Conservation (phyloP, 2,329 filamentous ascomycete species). For the Exophiala aquamarina region DNA sequence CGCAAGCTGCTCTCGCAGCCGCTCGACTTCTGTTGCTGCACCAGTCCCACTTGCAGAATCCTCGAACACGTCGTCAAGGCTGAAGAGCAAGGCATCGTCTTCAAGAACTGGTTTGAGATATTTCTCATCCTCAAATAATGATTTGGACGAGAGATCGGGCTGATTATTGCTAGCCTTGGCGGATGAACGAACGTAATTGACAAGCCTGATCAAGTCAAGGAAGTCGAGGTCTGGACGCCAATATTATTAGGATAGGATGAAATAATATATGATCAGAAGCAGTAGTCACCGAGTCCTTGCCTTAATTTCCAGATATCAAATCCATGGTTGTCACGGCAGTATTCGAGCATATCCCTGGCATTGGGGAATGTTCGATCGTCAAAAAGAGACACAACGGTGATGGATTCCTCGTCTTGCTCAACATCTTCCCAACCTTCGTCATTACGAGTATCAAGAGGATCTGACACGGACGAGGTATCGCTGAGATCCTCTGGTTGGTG, state of each 20-base stretch:
- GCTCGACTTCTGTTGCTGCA: slow-evolving; percentile 52
- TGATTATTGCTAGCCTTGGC: slow-evolving; percentile 45
- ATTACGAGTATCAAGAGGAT: slow-evolving; percentile 42
- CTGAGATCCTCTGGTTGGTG: slow-evolving; percentile 7
- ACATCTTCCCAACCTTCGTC: slow-evolving; percentile 59
- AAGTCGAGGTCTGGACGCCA: slow-evolving; percentile 64
- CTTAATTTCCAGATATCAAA: slow-evolving; percentile 67
- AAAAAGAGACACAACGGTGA: slow-evolving; percentile 67
- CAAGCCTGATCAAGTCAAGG: slow-evolving; percentile 69
- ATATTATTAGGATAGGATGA: slow-evolving; percentile 11
- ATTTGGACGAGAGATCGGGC: slow-evolving; percentile 59
- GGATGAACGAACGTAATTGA: slow-evolving; percentile 64
- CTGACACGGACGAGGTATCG: slow-evolving; percentile 27
- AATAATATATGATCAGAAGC: slow-evolving; percentile 1
- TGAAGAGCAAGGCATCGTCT: slow-evolving; percentile 86
- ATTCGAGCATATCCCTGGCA: slow-evolving; percentile 63
- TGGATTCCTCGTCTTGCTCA: slow-evolving; percentile 62
- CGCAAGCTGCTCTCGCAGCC: slow-evolving; percentile 63
- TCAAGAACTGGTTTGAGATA: slow-evolving; percentile 82
- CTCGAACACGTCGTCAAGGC: slow-evolving; percentile 72
- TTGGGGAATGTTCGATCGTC: slow-evolving; percentile 66
- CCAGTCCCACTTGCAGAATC: slow-evolving; percentile 30
- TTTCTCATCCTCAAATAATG: slow-evolving; percentile 71
- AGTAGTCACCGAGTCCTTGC: slow-evolving; percentile 48
- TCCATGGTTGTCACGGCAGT: slow-evolving; percentile 65